phyloP scores from a whole-genome alignment of 1,139 yeast genomes.

The Suhomyces kunorum region DNA sequence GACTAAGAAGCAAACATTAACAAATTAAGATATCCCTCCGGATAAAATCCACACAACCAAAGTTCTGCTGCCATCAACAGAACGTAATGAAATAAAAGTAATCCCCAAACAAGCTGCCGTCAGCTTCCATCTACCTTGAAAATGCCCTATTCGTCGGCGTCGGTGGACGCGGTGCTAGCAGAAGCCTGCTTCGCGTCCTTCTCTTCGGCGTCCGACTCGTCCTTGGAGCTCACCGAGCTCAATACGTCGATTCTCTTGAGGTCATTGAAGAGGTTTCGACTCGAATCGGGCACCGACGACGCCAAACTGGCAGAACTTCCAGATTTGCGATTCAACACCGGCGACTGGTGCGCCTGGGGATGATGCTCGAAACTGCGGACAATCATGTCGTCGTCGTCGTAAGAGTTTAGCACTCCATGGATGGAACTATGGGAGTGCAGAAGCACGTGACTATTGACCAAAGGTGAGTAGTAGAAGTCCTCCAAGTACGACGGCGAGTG shows the following conservation, averaged over 20 bases:
- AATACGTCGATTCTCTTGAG: conserved; percentile 19
- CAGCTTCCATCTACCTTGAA: background rate
- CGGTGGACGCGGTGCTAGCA: conserved; percentile 9
- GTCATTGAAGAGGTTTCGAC: conserved; percentile 25
- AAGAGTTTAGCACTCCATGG: conserved; percentile 31
- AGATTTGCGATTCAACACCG: conserved; percentile 13
- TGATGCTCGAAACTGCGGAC: conserved; percentile 44
- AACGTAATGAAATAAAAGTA: conserved; percentile 8
- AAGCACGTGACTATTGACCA: conserved; percentile 31
- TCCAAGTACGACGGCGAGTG: conserved; percentile 67
- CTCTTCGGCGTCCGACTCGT: conserved; percentile 9
- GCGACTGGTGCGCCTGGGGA: conserved; percentile 22
- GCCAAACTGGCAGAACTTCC: conserved; percentile 10
- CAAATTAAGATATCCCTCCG: conserved; percentile 1
- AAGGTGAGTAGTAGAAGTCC: conserved; percentile 66
- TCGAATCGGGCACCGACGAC: conserved; percentile 15
- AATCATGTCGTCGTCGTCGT: conserved; percentile 61
- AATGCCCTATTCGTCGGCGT: conserved; percentile 10
- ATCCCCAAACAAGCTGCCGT: background rate
- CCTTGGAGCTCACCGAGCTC: conserved; percentile 12
- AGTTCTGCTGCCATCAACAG: conserved; percentile 10
- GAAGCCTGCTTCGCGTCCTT: conserved; percentile 2
- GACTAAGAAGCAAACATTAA: conserved; percentile 5
- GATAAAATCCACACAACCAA: conserved; percentile 5
- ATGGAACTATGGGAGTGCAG: conserved; percentile 8